These are phyloP conservation scores for Heritiera littoralis DNA, from an alignment of 345 rosid genomes.

Conservation along the genomic window DNA sequence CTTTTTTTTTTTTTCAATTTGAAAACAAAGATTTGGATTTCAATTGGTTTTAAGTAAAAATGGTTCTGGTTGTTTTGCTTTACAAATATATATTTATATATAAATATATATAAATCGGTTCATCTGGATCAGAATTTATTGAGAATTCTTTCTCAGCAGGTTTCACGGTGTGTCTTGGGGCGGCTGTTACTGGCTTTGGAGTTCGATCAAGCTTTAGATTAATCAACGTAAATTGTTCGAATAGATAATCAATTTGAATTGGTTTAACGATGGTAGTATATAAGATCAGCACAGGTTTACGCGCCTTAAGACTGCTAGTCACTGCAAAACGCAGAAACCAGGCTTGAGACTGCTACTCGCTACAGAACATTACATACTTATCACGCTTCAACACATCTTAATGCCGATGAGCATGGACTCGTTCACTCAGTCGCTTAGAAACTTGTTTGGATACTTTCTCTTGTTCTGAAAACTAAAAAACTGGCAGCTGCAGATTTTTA, in stretches of 20 bases:
- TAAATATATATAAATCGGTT: neutral
- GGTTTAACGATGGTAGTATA: neutral
- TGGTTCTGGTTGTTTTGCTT: neutral
- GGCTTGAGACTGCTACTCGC: neutral
- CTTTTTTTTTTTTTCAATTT: neutral
- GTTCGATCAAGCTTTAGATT: neutral
- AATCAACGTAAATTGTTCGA: neutral
- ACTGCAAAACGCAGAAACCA: no score
- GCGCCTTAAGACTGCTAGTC: neutral
- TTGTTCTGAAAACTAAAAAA: no score
- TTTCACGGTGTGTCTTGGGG: neutral
- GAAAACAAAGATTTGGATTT: neutral
- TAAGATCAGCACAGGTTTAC: no score
- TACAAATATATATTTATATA: no score
- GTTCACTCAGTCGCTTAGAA: no score
- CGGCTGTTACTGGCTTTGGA: neutral
- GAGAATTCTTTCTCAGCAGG: neutral
- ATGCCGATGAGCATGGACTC: no score
- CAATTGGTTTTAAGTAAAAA: neutral
- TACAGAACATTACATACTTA: no score
- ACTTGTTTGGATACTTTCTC: no score
- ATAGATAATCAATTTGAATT: neutral
- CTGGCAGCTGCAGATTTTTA: no score
- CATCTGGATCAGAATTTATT: neutral
- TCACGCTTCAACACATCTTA: no score